Base-by-base conservation (phyloP, 2,329 filamentous ascomycete genomes). In the Xylaria sp. region DNA sequence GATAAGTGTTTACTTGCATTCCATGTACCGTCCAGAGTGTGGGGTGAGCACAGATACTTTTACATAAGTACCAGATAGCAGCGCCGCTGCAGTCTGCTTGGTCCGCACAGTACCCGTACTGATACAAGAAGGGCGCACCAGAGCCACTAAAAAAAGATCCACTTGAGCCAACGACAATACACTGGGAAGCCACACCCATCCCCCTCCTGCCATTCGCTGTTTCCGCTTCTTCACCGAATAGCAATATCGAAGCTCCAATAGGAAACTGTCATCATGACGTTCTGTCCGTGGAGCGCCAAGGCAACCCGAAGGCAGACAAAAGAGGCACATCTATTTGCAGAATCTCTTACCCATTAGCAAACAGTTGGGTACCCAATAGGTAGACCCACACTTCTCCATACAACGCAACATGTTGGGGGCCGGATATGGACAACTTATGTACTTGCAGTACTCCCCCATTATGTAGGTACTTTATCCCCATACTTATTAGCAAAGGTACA, bases 281-380 rank as follows among this genome's bases (percentile, higher is more conserved):
- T 13, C n/a, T 22, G 10, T n/a, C 10, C 29, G 5, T 20, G 22
- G 20, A 27, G 15, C 10, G 10, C 13, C 38, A 38, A 68, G 63
- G 66, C 63, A 56, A 60, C 59, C 38, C 33, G 33, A 54, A 63
- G 66, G 62, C 66, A 50, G 51, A 61, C 66, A 63, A 33, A n/a
- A 31, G 13, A 49, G 42, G 56, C 58, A 54, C 36, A 56, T 57
- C 38, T 62, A 42, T 56, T 45, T 50, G 29, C 58, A 25, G 39
- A 42, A 31, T 22, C 29, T 59, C 25, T 51, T 27, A 17, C 3
- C 49, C 50, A 31, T 44, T 50, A 39, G 36, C 15, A n/a, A 59
- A 31, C 27, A 25, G 25, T 22, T 31, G 25, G n/a, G n/a, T n/a
- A n/a, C n/a, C n/a, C n/a, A n/a, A n/a, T n/a, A n/a, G n/a, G n/a